Evolutionary conservation across 2,329 filamentous ascomycete species (phyloP).

Genomic region (Laburnicola sp.): DNA sequence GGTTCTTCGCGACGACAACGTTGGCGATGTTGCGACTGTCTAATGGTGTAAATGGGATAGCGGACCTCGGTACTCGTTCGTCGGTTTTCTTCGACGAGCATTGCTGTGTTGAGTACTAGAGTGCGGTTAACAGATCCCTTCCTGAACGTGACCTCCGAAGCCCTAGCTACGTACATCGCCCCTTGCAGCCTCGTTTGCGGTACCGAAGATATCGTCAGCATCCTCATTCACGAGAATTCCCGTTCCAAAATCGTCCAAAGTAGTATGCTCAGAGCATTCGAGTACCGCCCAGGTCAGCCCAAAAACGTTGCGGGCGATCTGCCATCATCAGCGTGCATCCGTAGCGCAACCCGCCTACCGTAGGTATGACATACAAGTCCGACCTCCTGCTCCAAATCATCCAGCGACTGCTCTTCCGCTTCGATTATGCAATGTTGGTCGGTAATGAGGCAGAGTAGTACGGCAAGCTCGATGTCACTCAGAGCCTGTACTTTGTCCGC

Average conservation of each 20-base stretch:
- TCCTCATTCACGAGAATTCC: conserved; percentile 61
- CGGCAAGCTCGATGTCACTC: conserved; percentile 84
- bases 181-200: conserved; percentile 9
- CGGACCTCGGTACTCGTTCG: conserved; percentile 39
- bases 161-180: conserved; percentile 18
- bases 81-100: conserved; percentile 23
- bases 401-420: conserved; percentile 63
- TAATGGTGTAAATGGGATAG: conserved; percentile 38
- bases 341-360: conserved; percentile 4
- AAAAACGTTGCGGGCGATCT: conserved; percentile 73
- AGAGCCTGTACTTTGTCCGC: conserved; percentile 73
- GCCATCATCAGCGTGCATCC: conserved; percentile 16
- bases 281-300: conserved; percentile 70
- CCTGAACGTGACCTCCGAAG: not conserved
- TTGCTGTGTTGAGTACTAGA: conserved; percentile 22
- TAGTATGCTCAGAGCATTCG: conserved; percentile 72
- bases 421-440: conserved; percentile 89
- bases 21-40: conserved; percentile 70
- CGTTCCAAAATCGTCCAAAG: conserved; percentile 77
- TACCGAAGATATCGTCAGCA: conserved; percentile 28
- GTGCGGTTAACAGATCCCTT: conserved; percentile 9
- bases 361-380: conserved; percentile 58
- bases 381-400: conserved; percentile 73
- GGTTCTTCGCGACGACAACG: conserved; percentile 77
- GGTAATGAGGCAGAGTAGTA: conserved; percentile 77